Evolutionary conservation across 2,329 filamentous ascomycete genomes (phyloP).

Genomic region (Ophiostoma pallidulum): DNA sequence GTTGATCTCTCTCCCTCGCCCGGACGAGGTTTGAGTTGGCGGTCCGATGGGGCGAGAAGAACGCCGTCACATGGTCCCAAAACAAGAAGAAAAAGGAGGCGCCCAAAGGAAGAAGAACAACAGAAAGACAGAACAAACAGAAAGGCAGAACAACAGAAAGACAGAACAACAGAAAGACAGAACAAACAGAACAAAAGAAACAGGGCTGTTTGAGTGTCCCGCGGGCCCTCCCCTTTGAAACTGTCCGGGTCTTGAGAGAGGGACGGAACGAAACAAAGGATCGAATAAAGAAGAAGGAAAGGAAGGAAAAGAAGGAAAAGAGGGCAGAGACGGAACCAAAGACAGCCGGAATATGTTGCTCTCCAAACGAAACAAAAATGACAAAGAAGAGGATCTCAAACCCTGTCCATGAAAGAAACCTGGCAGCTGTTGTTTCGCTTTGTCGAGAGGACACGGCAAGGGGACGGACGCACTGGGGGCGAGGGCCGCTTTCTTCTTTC

Average conservation of each 20-base stretch:
- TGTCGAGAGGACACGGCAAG: not conserved
- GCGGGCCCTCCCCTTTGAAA: no score
- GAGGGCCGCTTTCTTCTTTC: no score
- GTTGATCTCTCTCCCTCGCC: not conserved
- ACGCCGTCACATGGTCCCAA: constrained; percentile 12
- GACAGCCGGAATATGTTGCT: no score
- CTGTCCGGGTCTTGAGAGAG: no score
- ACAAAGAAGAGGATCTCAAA: not conserved
- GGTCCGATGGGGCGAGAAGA: constrained; percentile 11
- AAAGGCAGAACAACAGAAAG: not conserved
- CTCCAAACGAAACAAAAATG: not conserved
- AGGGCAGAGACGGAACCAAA: not conserved
- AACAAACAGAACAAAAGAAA: not conserved
- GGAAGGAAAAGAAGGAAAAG: not conserved
- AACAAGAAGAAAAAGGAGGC: not conserved
- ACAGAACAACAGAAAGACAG: not conserved
- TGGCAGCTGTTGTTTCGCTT: not conserved
- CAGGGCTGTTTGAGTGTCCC: no score
- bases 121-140: not conserved
- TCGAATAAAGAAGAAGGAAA: not conserved
- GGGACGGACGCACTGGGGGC: no score
- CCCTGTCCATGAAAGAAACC: not conserved
- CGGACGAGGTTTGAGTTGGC: constrained; percentile 8
- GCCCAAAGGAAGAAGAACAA: not conserved
- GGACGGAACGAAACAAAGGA: not conserved